Evolutionary conservation across 176 grass and related monocot species (phyloP).

Genomic region (Poa annua): DNA sequence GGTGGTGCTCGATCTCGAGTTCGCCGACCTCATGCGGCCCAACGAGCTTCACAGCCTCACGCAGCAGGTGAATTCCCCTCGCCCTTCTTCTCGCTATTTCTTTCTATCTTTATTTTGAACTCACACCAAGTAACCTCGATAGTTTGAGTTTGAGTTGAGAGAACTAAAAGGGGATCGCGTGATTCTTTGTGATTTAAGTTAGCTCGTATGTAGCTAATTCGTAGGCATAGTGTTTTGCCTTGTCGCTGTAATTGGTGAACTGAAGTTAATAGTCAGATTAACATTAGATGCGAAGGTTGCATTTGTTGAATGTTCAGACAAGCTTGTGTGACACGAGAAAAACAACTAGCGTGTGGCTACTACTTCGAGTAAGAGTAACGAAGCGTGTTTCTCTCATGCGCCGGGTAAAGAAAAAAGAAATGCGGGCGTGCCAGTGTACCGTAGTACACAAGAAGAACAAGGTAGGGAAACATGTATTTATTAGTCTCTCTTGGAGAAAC

Average conservation of each 20-base stretch:
- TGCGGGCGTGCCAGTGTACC: too few relatives aligned
- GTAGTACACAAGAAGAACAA: too few relatives aligned
- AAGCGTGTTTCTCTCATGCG: too few relatives aligned
- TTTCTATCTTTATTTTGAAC: not conserved
- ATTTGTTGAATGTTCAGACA: not conserved
- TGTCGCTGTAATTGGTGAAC: conserved; percentile 5
- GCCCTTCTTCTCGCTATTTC: not conserved
- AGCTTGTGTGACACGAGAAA: too few relatives aligned
- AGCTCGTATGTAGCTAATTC: not conserved
- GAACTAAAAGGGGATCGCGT: not conserved
- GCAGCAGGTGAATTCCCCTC: conserved; percentile 58
- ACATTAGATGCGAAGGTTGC: not conserved
- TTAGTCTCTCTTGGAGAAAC: too few relatives aligned
- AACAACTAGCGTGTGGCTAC: too few relatives aligned
- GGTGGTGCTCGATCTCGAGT: conserved; percentile 83
- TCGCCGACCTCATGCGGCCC: conserved; percentile 68
- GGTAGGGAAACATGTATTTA: too few relatives aligned
- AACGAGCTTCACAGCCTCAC: conserved; percentile 82
- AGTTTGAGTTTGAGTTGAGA: not conserved
- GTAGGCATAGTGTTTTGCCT: not conserved
- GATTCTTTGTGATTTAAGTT: not conserved
- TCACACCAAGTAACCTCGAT: not conserved
- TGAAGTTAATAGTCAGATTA: not conserved
- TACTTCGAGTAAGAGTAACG: too few relatives aligned
- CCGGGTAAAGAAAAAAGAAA: too few relatives aligned